These are phyloP conservation scores for Botrytis sinoallii DNA, from an alignment of 2,329 filamentous ascomycete species.

Conservation along the genomic window DNA sequence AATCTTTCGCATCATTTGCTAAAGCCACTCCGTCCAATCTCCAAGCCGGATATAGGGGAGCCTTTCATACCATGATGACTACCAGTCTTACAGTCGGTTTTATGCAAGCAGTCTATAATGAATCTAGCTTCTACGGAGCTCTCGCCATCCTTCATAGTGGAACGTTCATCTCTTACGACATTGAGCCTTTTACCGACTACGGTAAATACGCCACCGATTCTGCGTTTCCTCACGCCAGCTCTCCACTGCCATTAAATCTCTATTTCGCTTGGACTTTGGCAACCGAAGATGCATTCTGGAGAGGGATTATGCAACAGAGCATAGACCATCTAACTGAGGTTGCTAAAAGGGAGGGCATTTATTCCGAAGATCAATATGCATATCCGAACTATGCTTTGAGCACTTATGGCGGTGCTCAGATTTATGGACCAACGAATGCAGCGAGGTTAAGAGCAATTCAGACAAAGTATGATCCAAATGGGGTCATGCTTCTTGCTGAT, in stretches of 20 bases:
- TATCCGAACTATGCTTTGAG: constrained; percentile 28
- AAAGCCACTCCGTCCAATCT: constrained; percentile 26
- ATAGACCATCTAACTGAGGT: constrained; percentile 33
- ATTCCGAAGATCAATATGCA: constrained; percentile 27
- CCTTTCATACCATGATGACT: constrained; percentile 35
- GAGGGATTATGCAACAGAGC: constrained; percentile 28
- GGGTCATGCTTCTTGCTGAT: constrained; percentile 32
- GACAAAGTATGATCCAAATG: constrained; percentile 30
- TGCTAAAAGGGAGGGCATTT: constrained; percentile 35
- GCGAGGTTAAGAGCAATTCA: constrained; percentile 29
- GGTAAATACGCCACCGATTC: constrained; percentile 36
- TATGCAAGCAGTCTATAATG: constrained; percentile 29
- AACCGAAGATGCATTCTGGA: constrained; percentile 35
- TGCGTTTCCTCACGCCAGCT: constrained; percentile 36
- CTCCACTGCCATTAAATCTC: constrained; percentile 32
- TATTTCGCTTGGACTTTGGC: constrained; percentile 34
- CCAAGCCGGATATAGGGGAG: constrained; percentile 28
- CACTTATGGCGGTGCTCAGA: constrained; percentile 22
- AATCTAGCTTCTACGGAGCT: constrained; percentile 25
- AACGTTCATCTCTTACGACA: constrained; percentile 31
- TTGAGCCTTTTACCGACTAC: constrained; percentile 37
- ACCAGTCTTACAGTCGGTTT: constrained; percentile 30
- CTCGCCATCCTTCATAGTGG: constrained; percentile 25
- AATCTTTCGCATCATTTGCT: constrained; percentile 23
- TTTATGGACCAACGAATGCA: constrained; percentile 39